A percentile compares a stretch with the other conserved stretches of the same genome.
phyloP scores from a whole-genome alignment of 108 stramenopile genomes.

The Cyclotella baltica region DNA sequence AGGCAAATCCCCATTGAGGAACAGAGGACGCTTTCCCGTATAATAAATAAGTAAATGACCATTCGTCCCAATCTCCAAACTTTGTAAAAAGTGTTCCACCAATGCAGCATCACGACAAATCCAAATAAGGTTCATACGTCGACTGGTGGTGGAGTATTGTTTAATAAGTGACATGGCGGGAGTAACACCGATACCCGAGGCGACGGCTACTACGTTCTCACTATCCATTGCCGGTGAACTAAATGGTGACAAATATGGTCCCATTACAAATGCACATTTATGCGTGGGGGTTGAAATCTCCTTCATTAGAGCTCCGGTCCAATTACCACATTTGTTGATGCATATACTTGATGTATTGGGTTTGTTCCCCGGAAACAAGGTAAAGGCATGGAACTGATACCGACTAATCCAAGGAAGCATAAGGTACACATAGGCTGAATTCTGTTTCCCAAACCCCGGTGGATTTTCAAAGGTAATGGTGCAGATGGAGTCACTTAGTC shows the following conservation, averaged over 20 bases:
- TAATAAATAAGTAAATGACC: slow-evolving; percentile 43
- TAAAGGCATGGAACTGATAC: slow-evolving; percentile 51
- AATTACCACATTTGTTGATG: slow-evolving; percentile 44
- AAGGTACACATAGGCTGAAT: slow-evolving; percentile 47
- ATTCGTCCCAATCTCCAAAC: slow-evolving; percentile 27
- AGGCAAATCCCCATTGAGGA: slow-evolving; percentile 33
- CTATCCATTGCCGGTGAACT: slow-evolving; percentile 45
- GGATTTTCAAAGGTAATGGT: slow-evolving; percentile 49
- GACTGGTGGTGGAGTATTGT: slow-evolving; percentile 31
- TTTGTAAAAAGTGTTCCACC: slow-evolving; percentile 43
- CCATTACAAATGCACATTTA: slow-evolving; percentile 41
- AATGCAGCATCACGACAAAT: slow-evolving; percentile 52
- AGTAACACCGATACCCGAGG: slow-evolving; percentile 54
- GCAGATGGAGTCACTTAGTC: slow-evolving; percentile 33
- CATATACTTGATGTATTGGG: slow-evolving; percentile 41
- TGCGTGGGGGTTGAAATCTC: slow-evolving; percentile 32
- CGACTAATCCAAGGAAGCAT: slow-evolving; percentile 48
- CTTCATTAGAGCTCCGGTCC: slow-evolving; percentile 47
- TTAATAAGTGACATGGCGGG: slow-evolving; percentile 43
- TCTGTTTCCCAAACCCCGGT: slow-evolving; percentile 45
- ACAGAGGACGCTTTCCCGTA: slow-evolving; percentile 43
- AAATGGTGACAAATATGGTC: slow-evolving; percentile 50
- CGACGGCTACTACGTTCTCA: slow-evolving; percentile 47
- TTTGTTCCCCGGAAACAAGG: slow-evolving; percentile 36
- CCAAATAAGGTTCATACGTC: slow-evolving; percentile 50